Evolutionary conservation across 331 rosid genomes (phyloP).

Genomic region (Malus hybrid): DNA sequence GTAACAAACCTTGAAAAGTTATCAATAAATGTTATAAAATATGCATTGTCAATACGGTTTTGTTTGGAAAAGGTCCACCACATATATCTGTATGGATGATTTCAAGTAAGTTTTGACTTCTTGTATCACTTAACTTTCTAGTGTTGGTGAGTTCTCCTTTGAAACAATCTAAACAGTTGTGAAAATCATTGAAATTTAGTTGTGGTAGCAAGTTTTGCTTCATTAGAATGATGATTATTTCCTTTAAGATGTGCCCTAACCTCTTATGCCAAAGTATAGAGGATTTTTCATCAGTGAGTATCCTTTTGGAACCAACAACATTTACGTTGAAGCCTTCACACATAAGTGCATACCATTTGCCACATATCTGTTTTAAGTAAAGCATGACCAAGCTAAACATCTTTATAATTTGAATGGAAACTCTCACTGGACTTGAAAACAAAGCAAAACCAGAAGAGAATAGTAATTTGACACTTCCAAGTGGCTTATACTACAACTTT

Average conservation of each 20-base stretch:
- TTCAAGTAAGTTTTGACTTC: not conserved
- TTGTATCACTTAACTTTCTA: not conserved
- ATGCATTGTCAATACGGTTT: not conserved
- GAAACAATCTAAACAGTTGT: not conserved
- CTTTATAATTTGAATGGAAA: too few species aligned
- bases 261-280: not conserved
- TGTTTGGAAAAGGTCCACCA: too few species aligned
- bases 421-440: too few species aligned
- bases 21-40: too few species aligned
- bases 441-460: too few species aligned
- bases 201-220: not conserved
- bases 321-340: not conserved
- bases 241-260: not conserved
- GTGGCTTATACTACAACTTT: too few species aligned
- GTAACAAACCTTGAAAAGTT: not conserved
- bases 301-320: not conserved
- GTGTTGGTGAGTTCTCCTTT: not conserved
- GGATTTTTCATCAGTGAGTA: not conserved
- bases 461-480: too few species aligned
- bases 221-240: not conserved
- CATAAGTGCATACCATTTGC: not conserved
- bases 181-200: too few species aligned
- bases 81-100: too few species aligned
- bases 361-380: not conserved
- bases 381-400: too few species aligned